phyloP scores from a whole-genome alignment of 2,329 filamentous ascomycete genomes.

The Paecilomyces niveus region DNA sequence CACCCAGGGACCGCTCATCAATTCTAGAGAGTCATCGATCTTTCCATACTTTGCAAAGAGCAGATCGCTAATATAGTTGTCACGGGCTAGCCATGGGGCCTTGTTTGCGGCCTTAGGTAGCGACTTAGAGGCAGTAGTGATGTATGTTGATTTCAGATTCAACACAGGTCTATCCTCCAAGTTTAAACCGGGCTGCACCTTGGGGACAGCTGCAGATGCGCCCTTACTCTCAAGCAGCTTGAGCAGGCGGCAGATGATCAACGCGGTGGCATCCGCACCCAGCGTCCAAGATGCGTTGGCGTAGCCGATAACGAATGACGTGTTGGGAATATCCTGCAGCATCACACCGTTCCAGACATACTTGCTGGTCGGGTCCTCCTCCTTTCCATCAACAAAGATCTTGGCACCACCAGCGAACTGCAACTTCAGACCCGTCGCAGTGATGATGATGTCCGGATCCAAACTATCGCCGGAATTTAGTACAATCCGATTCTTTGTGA shows the following conservation, averaged over 20 bases:
- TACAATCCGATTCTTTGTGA: slow-evolving; percentile 44
- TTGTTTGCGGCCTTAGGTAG: slow-evolving; percentile 33
- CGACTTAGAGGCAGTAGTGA: slow-evolving; percentile 23
- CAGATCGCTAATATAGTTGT: slow-evolving; percentile 32
- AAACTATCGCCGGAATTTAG: slow-evolving; percentile 38
- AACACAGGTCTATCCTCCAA: slow-evolving; percentile 25
- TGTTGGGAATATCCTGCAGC: slow-evolving; percentile 39
- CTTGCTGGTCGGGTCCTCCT: slow-evolving; percentile 25
- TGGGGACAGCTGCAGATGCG: slow-evolving; percentile 19
- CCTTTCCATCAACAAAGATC: slow-evolving; percentile 31
- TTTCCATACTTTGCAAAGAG: slow-evolving; percentile 31
- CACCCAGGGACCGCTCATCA: slow-evolving; percentile 2
- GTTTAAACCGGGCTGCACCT: neutral
- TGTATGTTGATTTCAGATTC: slow-evolving; percentile 35
- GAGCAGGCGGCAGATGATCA: slow-evolving; percentile 31
- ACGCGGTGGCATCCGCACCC: slow-evolving; percentile 37
- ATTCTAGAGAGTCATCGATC: slow-evolving; percentile 26
- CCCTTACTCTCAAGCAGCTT: slow-evolving; percentile 22
- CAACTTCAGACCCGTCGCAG: slow-evolving; percentile 38
- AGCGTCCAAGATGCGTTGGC: slow-evolving; percentile 40
- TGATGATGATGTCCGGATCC: slow-evolving; percentile 37
- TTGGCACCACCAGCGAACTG: slow-evolving; percentile 30
- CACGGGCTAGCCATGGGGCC: slow-evolving; percentile 33
- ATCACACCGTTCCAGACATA: slow-evolving; percentile 39
- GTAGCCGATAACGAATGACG: slow-evolving; percentile 36